Conservation (phyloP, 148 eudicot species). For the Persicaria tinctoria region DNA sequence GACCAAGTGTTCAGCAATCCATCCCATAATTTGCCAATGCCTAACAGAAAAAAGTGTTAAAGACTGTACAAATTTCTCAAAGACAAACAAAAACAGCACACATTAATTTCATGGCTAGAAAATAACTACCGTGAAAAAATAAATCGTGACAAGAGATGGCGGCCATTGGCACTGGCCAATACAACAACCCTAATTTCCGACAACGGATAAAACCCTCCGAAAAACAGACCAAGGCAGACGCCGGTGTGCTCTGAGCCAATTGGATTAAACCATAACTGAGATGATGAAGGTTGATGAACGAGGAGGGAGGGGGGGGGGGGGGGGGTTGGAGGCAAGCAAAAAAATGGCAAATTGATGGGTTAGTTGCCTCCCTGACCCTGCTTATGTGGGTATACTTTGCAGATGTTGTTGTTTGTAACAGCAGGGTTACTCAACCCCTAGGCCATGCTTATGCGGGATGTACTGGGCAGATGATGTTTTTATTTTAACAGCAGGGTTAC, state of each 20-base stretch:
- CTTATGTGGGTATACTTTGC: too few relatives aligned
- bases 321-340: not conserved
- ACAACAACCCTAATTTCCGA: not conserved
- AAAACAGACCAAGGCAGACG: not conserved
- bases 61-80: not conserved
- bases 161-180: not conserved
- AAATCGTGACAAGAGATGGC: not conserved
- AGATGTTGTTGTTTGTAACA: too few relatives aligned
- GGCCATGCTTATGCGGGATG: too few relatives aligned
- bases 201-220: not conserved
- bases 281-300: not conserved
- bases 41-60: not conserved
- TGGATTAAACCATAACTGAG: not conserved
- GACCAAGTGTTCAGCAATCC: not conserved
- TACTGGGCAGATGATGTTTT: too few relatives aligned
- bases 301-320: too few relatives aligned
- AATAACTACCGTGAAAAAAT: conserved; percentile 1
- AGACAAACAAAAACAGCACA: not conserved
- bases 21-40: not conserved
- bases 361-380: not conserved
- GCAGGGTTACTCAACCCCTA: too few relatives aligned
- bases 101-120: not conserved
- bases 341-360: not conserved
- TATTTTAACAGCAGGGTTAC: not conserved
- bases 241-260: not conserved